These are phyloP conservation scores for Talaromyces sp. DNA, from an alignment of 2,329 filamentous ascomycete species.

Conservation along the genomic window DNA sequence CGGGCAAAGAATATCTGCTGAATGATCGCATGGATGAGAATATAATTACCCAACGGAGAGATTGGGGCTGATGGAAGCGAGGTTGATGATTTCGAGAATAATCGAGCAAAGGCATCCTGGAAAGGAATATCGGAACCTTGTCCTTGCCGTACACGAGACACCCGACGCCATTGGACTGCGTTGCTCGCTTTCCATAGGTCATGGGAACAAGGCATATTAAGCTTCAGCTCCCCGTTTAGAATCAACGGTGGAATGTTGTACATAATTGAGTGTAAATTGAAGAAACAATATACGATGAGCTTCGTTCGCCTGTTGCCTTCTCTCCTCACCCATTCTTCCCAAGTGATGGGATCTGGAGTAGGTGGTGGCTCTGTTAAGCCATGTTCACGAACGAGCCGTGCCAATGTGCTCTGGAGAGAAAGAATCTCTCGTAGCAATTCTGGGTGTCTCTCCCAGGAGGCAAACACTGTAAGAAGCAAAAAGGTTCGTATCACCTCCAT, in stretches of 20 bases:
- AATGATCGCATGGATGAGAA: constrained; percentile 58
- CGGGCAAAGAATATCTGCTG: constrained; percentile 58
- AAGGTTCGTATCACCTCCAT: constrained; percentile 56
- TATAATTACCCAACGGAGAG: constrained; percentile 57
- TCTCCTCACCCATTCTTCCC: constrained; percentile 57
- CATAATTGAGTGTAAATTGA: constrained; percentile 63
- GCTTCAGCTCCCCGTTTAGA: constrained; percentile 56
- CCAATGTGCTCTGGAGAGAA: constrained; percentile 59
- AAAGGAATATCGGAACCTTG: constrained; percentile 43
- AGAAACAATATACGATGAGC: constrained; percentile 60
- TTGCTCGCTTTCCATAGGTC: constrained; percentile 59
- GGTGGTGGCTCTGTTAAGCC: constrained; percentile 44
- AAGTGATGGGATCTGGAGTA: constrained; percentile 48
- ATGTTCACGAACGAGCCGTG: constrained; percentile 59
- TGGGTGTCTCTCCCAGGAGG: constrained; percentile 62
- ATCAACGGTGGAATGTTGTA: constrained; percentile 64
- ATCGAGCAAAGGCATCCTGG: constrained; percentile 49
- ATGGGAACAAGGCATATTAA: constrained; percentile 58
- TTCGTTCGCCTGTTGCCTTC: constrained; percentile 59
- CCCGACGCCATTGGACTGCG: constrained; percentile 53
- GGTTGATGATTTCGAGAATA: constrained; percentile 45
- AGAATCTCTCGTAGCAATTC: constrained; percentile 61
- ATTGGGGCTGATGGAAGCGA: constrained; percentile 40
- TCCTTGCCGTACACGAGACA: constrained; percentile 37
- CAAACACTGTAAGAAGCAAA: constrained; percentile 59